A percentile compares a stretch with the other conserved stretches of the same genome.
Conservation (phyloP, 768 basidiomycete genomes). For the Lentinus brumalis region DNA sequence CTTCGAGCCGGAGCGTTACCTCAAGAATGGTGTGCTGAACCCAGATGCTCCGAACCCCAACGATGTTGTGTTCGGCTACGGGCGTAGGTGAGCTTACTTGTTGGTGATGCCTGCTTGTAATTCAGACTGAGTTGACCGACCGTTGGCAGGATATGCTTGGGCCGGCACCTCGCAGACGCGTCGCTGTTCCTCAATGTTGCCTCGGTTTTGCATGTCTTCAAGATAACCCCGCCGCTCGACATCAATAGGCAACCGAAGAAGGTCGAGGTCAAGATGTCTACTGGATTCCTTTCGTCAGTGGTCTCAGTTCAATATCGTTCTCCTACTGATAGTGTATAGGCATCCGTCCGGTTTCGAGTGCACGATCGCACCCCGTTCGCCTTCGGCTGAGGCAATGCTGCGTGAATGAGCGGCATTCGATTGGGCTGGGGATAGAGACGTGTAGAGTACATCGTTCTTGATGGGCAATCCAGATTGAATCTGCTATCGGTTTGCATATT, state of each 20-base stretch:
- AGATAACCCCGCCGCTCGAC: background rate
- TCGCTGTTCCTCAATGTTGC: conserved; percentile 12
- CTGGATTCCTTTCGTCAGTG: conserved; percentile 6
- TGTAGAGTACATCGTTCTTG: no score
- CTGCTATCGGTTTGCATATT: no score
- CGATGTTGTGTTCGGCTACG: conserved; percentile 28
- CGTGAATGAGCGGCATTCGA: no score
- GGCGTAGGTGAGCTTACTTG: background rate
- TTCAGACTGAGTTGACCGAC: background rate
- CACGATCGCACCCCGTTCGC: no score
- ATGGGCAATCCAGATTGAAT: no score
- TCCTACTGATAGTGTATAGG: no score
- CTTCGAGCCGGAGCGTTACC: conserved; percentile 3
- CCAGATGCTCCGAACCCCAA: conserved; percentile 39
- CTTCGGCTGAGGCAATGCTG: no score
- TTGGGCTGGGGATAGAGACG: no score
- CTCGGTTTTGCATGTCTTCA: conserved; percentile 3
- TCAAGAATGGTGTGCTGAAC: conserved; percentile 19
- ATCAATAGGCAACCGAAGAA: background rate
- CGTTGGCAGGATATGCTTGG: conserved; percentile 6
- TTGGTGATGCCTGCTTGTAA: no score
- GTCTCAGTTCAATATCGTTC: no score
- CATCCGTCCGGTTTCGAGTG: no score
- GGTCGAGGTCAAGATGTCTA: conserved; percentile 11
- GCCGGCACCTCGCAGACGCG: background rate